Base-by-base conservation (phyloP, 2,329 filamentous ascomycete species). In the Nothophoma quercina region DNA sequence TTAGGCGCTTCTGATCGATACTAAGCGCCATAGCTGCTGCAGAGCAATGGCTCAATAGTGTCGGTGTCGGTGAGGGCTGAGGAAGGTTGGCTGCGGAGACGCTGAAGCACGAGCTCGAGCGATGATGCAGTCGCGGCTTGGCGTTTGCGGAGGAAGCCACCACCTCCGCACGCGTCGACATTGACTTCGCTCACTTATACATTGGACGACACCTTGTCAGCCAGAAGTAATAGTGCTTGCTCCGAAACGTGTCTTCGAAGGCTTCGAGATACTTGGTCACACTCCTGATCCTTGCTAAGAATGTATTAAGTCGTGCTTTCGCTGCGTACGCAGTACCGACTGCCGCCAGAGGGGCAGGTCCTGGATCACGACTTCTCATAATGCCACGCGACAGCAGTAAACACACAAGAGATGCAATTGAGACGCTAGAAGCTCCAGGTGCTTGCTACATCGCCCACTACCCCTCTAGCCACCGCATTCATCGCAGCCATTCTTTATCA, bases 1-100 rank as follows among this genome's bases (percentile, higher is more conserved):
- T 90, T 50, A 97, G 80, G 67, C 96, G 85, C 81, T 96, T 96
- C 61, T 90, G 88, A 76, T 97, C 93, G 57, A 95, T 91, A 61
- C 86, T 89, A 47, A 88, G 88, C 64, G 90, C 88, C 91, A 95
- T 95, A 61, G 59, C 79, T 58, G 58, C 50, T 41, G 38, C 19
- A 32, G 12, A 30, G 19, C 22, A 30, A 40, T 18, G 13, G 45
- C 38, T 36, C 13, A 19, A 38, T 18, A 36, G 29, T 35, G 25
- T 23, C 15, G 32, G 33, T 35, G 25, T 23, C 15, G 32, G 33
- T 38, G 32, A 29, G 32, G n/a, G 38, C 10, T 29, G 21, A 28
- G 32, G 18, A 28, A 30, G 19, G 36, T 15, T 41, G 36, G 32
- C n/a, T 46, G 40, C 19, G 34, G 18, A 42, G 19, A 40, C 13